Evolutionary conservation across 768 basidiomycete genomes (phyloP).

Genomic region (Butyriboletus loyo): DNA sequence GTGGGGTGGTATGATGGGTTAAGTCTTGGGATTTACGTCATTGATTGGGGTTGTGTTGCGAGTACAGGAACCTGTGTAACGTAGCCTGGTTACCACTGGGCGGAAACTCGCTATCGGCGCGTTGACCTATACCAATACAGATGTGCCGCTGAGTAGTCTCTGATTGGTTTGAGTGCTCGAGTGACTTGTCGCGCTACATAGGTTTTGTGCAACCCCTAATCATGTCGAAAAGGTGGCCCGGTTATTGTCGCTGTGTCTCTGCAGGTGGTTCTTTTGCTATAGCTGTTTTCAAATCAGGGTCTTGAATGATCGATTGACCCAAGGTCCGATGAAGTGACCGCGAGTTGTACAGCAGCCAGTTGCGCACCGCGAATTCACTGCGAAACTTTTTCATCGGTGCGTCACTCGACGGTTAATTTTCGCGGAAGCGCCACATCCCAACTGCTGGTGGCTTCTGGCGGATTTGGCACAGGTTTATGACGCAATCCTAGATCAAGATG

Average conservation of each 20-base stretch:
- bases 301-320: neutral
- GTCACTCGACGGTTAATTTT: neutral
- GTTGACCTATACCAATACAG: neutral
- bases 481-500: neutral
- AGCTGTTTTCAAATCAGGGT: neutral
- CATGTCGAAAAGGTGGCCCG: neutral
- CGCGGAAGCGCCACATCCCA: no score
- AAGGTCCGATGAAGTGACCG: no score
- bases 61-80: neutral
- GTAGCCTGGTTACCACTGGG: neutral
- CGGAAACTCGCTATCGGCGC: neutral
- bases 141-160: neutral
- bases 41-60: conserved; percentile 11
- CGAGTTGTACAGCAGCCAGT: no score
- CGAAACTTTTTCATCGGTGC: neutral
- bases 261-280: neutral
- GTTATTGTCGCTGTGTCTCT: no score
- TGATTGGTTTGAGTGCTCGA: no score
- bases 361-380: neutral
- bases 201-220: no score
- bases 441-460: no score
- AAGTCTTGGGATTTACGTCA: conserved; percentile 32
- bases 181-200: no score
- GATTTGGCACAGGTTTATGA: neutral
- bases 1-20: conserved; percentile 30